Evolutionary conservation across 805 yeast species (phyloP), one percentile per base, ranked within the genome.

Genomic region (Saccharomycopsis fibuligera): DNA sequence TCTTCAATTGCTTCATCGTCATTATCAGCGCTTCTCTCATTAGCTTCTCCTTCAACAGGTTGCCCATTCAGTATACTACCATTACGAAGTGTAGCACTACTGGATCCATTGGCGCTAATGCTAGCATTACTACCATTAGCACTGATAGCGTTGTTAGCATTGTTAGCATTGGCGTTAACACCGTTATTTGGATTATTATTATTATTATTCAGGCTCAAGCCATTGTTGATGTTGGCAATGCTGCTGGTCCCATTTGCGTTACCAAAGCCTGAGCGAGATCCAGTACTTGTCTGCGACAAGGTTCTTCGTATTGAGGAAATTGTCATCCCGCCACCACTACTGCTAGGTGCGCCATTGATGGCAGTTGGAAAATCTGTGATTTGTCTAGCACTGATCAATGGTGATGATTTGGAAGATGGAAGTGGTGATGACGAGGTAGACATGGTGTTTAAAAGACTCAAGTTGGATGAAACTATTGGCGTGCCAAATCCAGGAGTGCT

Each of bases 11-110:
- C 47, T n/a, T 44, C 8, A 9, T 6, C 44, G 17, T 41, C 47
- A 16, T 8, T 17, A 37, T 14, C 45, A 16, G 39, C 33, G 8
- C 12, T 29, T 29, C 12, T 29, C 12, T 17, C 8, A 29, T 12
- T 29, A 29, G 31, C 31, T 8, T 8, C 31, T 8, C 31, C 12
- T 8, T 8, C 31, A 22, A 44, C 36, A 2, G 57, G 49, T 22
- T 49, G 45, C 17, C 65, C 38, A 33, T 63, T 33, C 19, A 10
- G 9, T n/a, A 33, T 8, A 33, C 37, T 33, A 9, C 19, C 19
- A 33, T 9, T 16, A 59, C 29, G n/a, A n/a, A n/a, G n/a, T n/a
- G n/a, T n/a, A n/a, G n/a, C n/a, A n/a, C n/a, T n/a, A n/a, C n/a
- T n/a, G n/a, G n/a, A n/a, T n/a, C n/a, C n/a, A n/a, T 17, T 33